Base-by-base conservation (phyloP, 768 basidiomycete species). In the Exidia glandulosa region DNA sequence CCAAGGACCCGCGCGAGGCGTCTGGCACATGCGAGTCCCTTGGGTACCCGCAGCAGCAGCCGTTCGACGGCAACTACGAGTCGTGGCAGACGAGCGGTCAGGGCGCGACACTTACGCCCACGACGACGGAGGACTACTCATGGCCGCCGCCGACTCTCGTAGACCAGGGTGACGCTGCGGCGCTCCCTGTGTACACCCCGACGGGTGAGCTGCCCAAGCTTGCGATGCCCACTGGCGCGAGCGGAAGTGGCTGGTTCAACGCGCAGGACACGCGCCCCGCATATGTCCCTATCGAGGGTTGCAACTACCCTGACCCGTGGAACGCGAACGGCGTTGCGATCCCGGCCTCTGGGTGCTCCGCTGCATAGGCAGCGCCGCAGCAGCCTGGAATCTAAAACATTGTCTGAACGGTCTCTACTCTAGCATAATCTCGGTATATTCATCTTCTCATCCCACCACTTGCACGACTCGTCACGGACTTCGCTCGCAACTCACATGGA, bases 1-100 rank as follows among this genome's bases (percentile, higher is more conserved):
- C 76, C 29, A 60, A 64, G 12, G 71, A 78, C 66, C 76, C 75
- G n/a, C 60, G 75, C 61, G 62, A 31, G 1, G 69, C 69, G 12
- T 61, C 67, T 4, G 76, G 76, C 27, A 63, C 64, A 34, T 78
- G 76, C 64, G 64, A 67, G 25, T 60, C 62, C 25, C 56, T 74
- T 33, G 71, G 71, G 19, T 47, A 52, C 23, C 4, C 29, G 31
- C 34, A 30, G 31, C 45, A 59, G 23, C 25, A 31, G 36, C 47
- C 57, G 50, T 60, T 61, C 31, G n/a, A 34, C 25, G 60, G 57
- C 30, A 13, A 36, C 16, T 61, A 66, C 58, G 45, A 60, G n/a
- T 33, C 64, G 12, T 68, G 66, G 66, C 66, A 65, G 66, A 67
- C 66, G 23, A 67, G 67, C 31, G 67, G 66, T 23, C 31, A 59